Evolutionary conservation across 106 monocot species (phyloP).

Genomic region (Alisma plantagoaquatica): DNA sequence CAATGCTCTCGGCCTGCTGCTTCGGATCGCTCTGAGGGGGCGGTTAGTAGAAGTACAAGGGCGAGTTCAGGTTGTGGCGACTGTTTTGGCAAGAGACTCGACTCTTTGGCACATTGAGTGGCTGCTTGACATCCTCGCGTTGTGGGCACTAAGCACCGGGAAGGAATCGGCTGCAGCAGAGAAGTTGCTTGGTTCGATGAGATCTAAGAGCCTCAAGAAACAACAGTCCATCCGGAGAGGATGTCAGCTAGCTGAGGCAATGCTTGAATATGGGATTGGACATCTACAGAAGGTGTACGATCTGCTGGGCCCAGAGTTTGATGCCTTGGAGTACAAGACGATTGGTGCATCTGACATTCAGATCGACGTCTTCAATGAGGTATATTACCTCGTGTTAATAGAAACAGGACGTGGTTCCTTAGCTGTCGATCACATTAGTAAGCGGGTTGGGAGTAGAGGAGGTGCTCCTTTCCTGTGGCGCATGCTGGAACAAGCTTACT

Average conservation of each 20-base stretch:
- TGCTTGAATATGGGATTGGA: slow-evolving; percentile 62
- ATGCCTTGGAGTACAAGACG: slow-evolving; percentile 61
- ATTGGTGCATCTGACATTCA: too few relatives aligned
- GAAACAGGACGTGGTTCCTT: too few relatives aligned
- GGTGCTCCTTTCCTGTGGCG: too few relatives aligned
- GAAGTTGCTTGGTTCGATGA: slow-evolving; percentile 46
- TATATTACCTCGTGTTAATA: too few relatives aligned
- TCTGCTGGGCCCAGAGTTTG: slow-evolving; percentile 65
- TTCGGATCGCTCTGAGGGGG: slow-evolving; percentile 39
- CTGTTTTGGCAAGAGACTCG: slow-evolving; percentile 40
- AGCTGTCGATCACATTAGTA: too few relatives aligned
- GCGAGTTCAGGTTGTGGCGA: slow-evolving; percentile 24
- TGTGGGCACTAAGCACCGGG: slow-evolving; percentile 61
- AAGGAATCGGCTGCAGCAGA: slow-evolving; percentile 33
- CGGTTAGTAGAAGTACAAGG: slow-evolving; percentile 22
- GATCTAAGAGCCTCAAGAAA: slow-evolving; percentile 63
- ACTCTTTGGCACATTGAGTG: slow-evolving; percentile 63
- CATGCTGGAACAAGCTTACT: too few relatives aligned
- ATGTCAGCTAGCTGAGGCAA: slow-evolving; percentile 86
- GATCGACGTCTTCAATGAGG: too few relatives aligned
- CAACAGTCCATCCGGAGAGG: slow-evolving; percentile 47
- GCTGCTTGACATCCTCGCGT: slow-evolving; percentile 60
- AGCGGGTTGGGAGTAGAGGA: too few relatives aligned
- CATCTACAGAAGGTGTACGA: slow-evolving; percentile 44
- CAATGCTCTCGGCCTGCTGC: slow-evolving; percentile 77